A percentile compares a stretch with the other conserved stretches of the same genome.
Evolutionary conservation across 192 early-diverging fungal genomes (phyloP).

Genomic region (Coemansia sp.): DNA sequence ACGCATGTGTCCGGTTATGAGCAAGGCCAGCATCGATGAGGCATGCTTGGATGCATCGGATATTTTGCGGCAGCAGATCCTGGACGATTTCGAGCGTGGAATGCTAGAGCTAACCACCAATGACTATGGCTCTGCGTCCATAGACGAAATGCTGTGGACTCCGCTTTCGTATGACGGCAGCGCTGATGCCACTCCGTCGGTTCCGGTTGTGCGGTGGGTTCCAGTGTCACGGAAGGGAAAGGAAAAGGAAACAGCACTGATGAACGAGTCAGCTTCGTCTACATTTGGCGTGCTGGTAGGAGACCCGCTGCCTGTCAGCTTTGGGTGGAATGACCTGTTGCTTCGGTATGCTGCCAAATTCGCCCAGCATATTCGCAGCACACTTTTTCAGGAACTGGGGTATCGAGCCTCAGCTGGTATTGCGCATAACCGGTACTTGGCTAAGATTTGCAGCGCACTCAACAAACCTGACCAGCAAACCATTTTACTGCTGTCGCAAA

Average conservation of each 20-base stretch:
- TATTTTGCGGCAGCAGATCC: constrained; percentile 55
- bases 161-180: not conserved
- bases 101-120: constrained; percentile 12
- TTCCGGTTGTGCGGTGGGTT: constrained; percentile 34
- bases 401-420: constrained; percentile 83
- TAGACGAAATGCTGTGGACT: not conserved
- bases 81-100: constrained; percentile 32
- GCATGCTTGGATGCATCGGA: constrained; percentile 84
- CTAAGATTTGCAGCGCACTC: constrained; percentile 79
- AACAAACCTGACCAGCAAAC: constrained; percentile 86
- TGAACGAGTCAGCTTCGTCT: constrained; percentile 14
- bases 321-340: constrained; percentile 75
- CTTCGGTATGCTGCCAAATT: constrained; percentile 71
- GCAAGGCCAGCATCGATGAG: constrained; percentile 83
- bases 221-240: constrained; percentile 43
- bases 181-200: constrained; percentile 1
- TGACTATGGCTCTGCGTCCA: constrained; percentile 1
- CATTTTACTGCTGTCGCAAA: constrained; percentile 59
- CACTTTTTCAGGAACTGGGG: constrained; percentile 63
- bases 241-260: constrained; percentile 29
- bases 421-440: constrained; percentile 80
- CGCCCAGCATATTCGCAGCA: constrained; percentile 60
- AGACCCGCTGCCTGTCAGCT: constrained; percentile 20
- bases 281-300: constrained; percentile 55
- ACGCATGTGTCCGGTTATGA: constrained; percentile 56